Base-by-base conservation (phyloP, 2,329 filamentous ascomycete species). In the Ceratocystis destructans region DNA sequence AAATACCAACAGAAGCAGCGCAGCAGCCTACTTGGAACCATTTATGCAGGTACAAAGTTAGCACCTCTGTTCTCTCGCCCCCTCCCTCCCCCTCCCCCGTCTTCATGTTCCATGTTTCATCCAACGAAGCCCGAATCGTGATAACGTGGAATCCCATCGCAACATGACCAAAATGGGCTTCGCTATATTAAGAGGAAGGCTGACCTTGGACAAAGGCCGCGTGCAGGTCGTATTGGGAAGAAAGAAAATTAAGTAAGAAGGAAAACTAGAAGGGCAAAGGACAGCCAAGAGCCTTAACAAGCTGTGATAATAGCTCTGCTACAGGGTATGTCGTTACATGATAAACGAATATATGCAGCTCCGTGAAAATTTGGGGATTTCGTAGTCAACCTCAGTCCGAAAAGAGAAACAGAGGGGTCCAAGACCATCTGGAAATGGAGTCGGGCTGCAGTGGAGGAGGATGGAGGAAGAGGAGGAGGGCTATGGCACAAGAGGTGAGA, bases 31-130 rank as follows among this genome's bases (percentile, higher is more conserved):
- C 22, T 57, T 17, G 53, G 8, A 31, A 59, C 17, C 28, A 33
- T 59, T 31, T 59, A 59, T 59, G 55, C 55, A 59, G 55, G 55
- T 59, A 59, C 55, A 28, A 31, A 22, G 28, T 17, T 59, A n/a
- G 7, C 5, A 37, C 15, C 55, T 59, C 20, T 37, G 17, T 31
- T 57, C 17, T 31, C 17, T 57, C 33, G 33, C 33, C 37, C 10
- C 10, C 37, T 15, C 37, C 28, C 37, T 15, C 37, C 28, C 2
- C 37, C 37, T 15, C 37, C 37, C 37, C 37, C 37, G 12, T 41
- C 37, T 41, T 41, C 37, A 41, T 59, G 28, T 28, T 28, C 55
- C 55, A n/a, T 59, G 55, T 33, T 31, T 59, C 31, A 37, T 59
- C 31, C 33, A 28, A 37, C 15, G 5, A 59, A 20, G 28, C 55